Evolutionary conservation across 1,139 yeast species (phyloP).

Genomic region (Scheffersomyces lignicola): DNA sequence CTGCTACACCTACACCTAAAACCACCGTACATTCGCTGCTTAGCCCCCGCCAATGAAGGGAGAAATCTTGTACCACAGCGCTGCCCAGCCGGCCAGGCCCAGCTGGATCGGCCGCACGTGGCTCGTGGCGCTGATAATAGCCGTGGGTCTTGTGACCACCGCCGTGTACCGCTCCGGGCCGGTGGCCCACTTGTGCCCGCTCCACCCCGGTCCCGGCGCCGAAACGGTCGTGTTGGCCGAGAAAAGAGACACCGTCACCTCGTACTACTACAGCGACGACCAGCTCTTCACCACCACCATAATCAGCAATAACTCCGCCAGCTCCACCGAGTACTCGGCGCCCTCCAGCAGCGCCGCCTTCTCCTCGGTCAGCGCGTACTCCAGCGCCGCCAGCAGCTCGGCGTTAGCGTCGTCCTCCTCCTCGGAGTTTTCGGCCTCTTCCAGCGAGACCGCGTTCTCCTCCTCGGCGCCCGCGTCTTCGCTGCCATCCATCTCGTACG

Average conservation of each 20-base stretch:
- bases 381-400: slow-evolving; percentile 14
- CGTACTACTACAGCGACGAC: not conserved
- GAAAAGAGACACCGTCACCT: not conserved
- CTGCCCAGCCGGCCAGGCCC: no score
- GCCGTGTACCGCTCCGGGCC: no score
- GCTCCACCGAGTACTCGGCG: slow-evolving; percentile 4
- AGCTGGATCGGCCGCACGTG: no score
- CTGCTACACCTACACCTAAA: no score
- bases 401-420: slow-evolving; percentile 7
- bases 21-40: no score
- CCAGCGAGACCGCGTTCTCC: slow-evolving; percentile 7
- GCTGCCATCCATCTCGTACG: slow-evolving; percentile 8
- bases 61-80: no score
- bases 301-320: not conserved
- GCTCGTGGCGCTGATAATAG: no score
- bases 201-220: no score
- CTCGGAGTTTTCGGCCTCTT: slow-evolving; percentile 7
- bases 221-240: no score
- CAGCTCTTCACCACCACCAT: not conserved
- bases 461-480: slow-evolving; percentile 9
- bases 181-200: no score
- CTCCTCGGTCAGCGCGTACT: slow-evolving; percentile 14
- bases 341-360: slow-evolving; percentile 6
- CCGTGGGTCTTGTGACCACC: no score
- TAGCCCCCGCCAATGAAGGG: no score